Percentiles rank a stretch among this genome's conserved stretches.
phyloP scores from a whole-genome alignment of 2,329 filamentous ascomycete genomes.

The Trichoderma sp. region DNA sequence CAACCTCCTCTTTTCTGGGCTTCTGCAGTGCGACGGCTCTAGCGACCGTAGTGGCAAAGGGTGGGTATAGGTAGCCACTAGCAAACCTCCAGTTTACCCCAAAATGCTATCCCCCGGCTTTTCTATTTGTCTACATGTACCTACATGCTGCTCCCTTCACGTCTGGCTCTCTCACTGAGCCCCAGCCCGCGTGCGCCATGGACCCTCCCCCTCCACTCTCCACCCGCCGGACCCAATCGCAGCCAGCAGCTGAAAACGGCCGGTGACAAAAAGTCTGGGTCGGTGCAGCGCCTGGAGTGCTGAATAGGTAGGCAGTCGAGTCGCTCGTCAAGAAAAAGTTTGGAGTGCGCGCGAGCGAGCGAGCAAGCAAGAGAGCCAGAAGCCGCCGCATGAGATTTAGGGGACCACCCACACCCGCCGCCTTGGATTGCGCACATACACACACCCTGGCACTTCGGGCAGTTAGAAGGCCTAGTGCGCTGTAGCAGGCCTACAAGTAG shows the following conservation, averaged over 20 bases:
- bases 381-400: neutral
- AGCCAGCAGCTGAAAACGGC: neutral
- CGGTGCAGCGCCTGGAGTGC: neutral
- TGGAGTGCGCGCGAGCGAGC: neutral
- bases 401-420: neutral
- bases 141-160: neutral
- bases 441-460: neutral
- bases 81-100: constrained; percentile 8
- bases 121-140: neutral
- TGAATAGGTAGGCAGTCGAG: neutral
- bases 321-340: neutral
- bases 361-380: neutral
- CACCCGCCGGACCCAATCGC: constrained; percentile 11
- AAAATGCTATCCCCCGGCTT: constrained; percentile 18
- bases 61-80: neutral
- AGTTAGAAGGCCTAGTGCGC: neutral
- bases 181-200: constrained; percentile 9
- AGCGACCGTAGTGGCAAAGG: constrained; percentile 4
- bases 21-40: constrained; percentile 23
- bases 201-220: neutral
- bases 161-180: neutral
- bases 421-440: neutral
- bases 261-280: constrained; percentile 5
- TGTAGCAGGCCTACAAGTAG: constrained; percentile 1
- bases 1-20: constrained; percentile 14